phyloP scores from a whole-genome alignment of 2,329 filamentous ascomycete species.

The Monosporascus sp. region DNA sequence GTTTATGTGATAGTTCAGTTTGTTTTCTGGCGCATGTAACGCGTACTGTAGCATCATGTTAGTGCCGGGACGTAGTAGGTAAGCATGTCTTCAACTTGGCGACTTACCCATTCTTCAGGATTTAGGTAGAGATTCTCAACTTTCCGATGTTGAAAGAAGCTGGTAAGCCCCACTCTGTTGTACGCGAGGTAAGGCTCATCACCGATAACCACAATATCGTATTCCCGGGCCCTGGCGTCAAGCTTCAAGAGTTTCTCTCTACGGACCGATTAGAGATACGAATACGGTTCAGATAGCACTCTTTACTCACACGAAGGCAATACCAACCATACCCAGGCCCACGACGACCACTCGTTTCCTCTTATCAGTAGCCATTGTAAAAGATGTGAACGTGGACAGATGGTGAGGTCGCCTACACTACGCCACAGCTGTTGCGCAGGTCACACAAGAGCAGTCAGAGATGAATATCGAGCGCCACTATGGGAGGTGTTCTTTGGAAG shows the following conservation, averaged over 20 bases:
- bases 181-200: constrained; percentile 86
- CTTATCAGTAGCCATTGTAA: constrained; percentile 38
- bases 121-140: constrained; percentile 88
- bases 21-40: constrained; percentile 54
- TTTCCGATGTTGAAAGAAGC: constrained; percentile 80
- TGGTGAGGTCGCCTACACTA: not conserved
- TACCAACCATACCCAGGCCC: constrained; percentile 86
- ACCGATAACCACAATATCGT: constrained; percentile 78
- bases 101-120: constrained; percentile 70
- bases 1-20: constrained; percentile 70
- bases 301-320: constrained; percentile 72
- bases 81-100: not conserved
- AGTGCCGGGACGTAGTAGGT: not conserved
- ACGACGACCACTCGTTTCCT: constrained; percentile 74
- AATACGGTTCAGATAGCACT: not conserved
- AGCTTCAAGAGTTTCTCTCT: constrained; percentile 88
- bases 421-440: constrained; percentile 5
- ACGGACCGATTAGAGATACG: constrained; percentile 5
- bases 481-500: not conserved
- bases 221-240: constrained; percentile 68
- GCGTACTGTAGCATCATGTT: constrained; percentile 50
- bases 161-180: constrained; percentile 83
- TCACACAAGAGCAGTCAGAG: not conserved
- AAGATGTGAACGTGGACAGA: not conserved
- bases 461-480: no score